Base-by-base conservation (phyloP, 2,329 filamentous ascomycete genomes). In the Alternaria sp. region DNA sequence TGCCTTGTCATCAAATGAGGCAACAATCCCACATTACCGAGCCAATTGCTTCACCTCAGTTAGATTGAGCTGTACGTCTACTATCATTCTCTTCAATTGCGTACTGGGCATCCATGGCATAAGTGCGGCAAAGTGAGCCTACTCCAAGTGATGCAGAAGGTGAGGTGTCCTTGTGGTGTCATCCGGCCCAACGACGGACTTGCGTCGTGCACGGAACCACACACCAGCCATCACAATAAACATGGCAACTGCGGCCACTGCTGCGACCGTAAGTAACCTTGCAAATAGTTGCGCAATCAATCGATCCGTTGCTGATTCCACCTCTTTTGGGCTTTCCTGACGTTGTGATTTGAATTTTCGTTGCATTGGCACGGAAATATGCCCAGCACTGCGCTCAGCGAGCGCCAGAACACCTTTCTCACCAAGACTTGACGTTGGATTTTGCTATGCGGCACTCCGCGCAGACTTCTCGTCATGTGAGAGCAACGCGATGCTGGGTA, bases 371-470 rank as follows among this genome's bases (percentile, higher is more conserved):
- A 68, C 56, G 64, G 53, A 66, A 60, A 41, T 59, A 60, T 56
- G 69, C 64, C 65, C 66, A 41, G 34, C 43, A 67, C 65, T 59
- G 59, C 55, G 68, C 67, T 56, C 67, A 32, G 45, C 27, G 55
- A 46, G 55, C 56, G 64, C 57, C 57, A 49, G 54, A 55, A n/a
- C 54, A 54, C 55, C 51, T 56, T 60, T 52, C 27, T 62, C 34
- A 48, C 46, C 50, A 73, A 69, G 70, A 54, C 57, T 50, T 68
- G 78, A 80, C 77, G 78, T 80, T 78, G 77, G 71, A 69, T 64
- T 78, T 80, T 75, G 74, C 77, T 79, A 74, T 58, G 70, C 74
- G 74, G 72, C 75, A 72, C 68, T 71, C 73, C 74, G 72, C 74
- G 66, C 73, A 67, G 63, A 68, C 64, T 66, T 62, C 62, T 64